Conservation (phyloP, 768 basidiomycete species). For the Tulasnella sp. region DNA sequence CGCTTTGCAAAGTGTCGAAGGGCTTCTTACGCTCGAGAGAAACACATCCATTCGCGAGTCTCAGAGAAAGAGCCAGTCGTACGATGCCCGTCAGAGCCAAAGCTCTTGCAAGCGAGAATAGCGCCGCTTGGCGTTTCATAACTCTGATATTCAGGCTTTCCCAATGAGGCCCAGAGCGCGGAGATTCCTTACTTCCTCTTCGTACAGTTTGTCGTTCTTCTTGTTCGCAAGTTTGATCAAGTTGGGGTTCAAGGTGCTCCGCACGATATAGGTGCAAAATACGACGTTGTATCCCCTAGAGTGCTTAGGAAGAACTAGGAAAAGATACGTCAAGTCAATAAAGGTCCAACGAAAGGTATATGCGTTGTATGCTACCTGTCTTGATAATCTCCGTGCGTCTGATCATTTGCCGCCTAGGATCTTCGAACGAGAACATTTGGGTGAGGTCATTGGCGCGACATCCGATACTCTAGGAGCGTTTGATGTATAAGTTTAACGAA, state of each 20-base stretch:
- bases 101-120: slow-evolving; percentile 67
- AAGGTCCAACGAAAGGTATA: neutral
- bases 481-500: too few relatives aligned
- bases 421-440: slow-evolving; percentile 71
- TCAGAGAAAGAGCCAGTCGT: slow-evolving; percentile 71
- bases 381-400: slow-evolving; percentile 78
- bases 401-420: slow-evolving; percentile 58
- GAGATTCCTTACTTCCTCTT: slow-evolving; percentile 46
- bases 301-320: slow-evolving; percentile 41
- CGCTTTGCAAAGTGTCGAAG: neutral
- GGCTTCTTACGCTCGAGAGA: slow-evolving; percentile 62
- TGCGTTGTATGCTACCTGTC: slow-evolving; percentile 45
- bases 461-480: slow-evolving; percentile 47
- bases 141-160: slow-evolving; percentile 44
- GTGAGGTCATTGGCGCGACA: slow-evolving; percentile 65
- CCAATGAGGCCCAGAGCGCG: slow-evolving; percentile 29
- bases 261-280: slow-evolving; percentile 76
- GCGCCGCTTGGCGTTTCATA: slow-evolving; percentile 53
- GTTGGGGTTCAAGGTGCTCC: slow-evolving; percentile 55
- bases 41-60: slow-evolving; percentile 71
- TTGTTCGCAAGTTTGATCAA: slow-evolving; percentile 56
- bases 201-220: slow-evolving; percentile 38
- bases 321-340: neutral
- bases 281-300: slow-evolving; percentile 58
- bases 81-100: slow-evolving; percentile 60